Evolutionary conservation across 1,284 basidiomycete species (phyloP).

Genomic region (Termitomyces sp.): DNA sequence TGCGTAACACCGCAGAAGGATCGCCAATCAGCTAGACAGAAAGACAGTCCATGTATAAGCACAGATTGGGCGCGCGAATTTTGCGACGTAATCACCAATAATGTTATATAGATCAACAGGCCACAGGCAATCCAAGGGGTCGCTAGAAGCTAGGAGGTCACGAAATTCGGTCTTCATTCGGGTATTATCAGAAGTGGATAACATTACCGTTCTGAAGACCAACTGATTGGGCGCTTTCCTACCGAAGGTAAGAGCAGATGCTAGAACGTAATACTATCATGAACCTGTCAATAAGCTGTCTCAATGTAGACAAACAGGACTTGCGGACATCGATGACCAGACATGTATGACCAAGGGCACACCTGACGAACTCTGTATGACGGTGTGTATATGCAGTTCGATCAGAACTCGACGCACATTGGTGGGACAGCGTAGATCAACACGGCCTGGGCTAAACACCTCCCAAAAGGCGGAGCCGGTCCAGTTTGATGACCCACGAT

Average conservation of each 20-base stretch:
- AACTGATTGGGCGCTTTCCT: background rate
- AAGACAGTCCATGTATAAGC: background rate
- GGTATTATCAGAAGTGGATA: background rate
- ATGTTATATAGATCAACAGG: background rate
- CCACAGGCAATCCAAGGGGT: background rate
- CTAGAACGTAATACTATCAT: background rate
- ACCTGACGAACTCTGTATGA: background rate
- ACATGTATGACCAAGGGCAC: background rate
- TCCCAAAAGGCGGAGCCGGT: conserved; percentile 16
- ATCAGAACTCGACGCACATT: conserved; percentile 9
- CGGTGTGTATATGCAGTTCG: background rate
- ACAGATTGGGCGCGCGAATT: background rate
- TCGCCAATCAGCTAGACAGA: conserved; percentile 3
- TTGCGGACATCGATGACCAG: background rate
- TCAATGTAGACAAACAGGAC: background rate
- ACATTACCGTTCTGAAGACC: background rate
- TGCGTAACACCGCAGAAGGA: conserved; percentile 4
- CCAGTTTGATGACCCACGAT: conserved; percentile 23
- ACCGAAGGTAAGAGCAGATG: conserved; percentile 1
- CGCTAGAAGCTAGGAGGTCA: background rate
- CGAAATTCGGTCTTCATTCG: too few relatives aligned
- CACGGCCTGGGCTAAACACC: conserved; percentile 21
- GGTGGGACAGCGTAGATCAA: conserved; percentile 22
- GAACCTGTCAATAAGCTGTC: background rate
- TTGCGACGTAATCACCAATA: background rate